These are phyloP conservation scores for Ustilago lituana DNA, from an alignment of 1,284 basidiomycete genomes.

Conservation along the genomic window DNA sequence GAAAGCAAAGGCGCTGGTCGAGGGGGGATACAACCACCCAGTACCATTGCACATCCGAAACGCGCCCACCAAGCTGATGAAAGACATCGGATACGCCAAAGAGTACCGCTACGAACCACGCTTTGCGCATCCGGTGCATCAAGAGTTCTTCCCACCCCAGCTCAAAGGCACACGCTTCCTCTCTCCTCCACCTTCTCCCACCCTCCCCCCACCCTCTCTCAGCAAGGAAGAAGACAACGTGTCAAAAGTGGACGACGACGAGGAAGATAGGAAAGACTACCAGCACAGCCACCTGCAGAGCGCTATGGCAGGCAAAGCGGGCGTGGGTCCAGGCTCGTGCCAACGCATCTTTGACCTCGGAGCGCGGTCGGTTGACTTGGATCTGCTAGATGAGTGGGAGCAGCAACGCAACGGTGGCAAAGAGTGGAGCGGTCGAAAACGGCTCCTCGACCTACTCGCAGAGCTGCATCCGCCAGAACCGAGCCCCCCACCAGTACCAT, in stretches of 20 bases:
- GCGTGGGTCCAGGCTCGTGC: slow-evolving; percentile 54
- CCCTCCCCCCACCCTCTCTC: background rate
- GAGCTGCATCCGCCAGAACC: background rate
- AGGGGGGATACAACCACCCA: slow-evolving; percentile 68
- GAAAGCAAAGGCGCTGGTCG: slow-evolving; percentile 54
- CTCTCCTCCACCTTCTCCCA: slow-evolving; percentile 71
- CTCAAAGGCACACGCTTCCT: slow-evolving; percentile 71
- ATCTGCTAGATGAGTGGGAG: slow-evolving; percentile 79
- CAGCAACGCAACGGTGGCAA: slow-evolving; percentile 73
- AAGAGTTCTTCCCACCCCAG: slow-evolving; percentile 70
- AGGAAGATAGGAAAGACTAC: slow-evolving; percentile 7
- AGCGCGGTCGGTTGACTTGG: slow-evolving; percentile 75
- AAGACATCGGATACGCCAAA: slow-evolving; percentile 76
- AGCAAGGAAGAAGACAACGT: background rate
- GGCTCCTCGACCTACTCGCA: slow-evolving; percentile 16
- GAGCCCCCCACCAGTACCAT: no score
- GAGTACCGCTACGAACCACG: slow-evolving; percentile 77
- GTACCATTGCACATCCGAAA: slow-evolving; percentile 86
- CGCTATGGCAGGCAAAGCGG: slow-evolving; percentile 25
- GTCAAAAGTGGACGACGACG: background rate
- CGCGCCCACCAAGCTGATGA: slow-evolving; percentile 84
- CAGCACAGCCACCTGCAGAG: slow-evolving; percentile 21
- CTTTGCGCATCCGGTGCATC: slow-evolving; percentile 72
- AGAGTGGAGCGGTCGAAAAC: slow-evolving; percentile 73
- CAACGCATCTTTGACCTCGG: slow-evolving; percentile 60